Base-by-base conservation (phyloP, 225 moss, liverwort and hornwort genomes). In the Ulota crispa region DNA sequence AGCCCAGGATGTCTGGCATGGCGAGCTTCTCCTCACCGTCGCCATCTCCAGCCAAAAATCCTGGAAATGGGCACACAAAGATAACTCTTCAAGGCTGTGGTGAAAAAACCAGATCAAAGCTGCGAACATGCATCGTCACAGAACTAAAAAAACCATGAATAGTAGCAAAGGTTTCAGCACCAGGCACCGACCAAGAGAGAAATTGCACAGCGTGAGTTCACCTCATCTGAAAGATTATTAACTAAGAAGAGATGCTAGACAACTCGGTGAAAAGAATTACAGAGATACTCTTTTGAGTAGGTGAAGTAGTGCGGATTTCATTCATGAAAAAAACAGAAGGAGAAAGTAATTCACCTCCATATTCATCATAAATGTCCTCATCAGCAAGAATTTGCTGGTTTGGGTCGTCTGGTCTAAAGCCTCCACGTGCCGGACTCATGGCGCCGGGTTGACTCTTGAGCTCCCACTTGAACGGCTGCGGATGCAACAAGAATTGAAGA, bases 351-450 rank as follows among this genome's bases (percentile, higher is more conserved):
- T 59, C 77, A 93, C 96, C 96, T 86, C 99, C 99, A 87, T 96
- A 99, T 84, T 99, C 99, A 83, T 99, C 99, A 73, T 94, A 99
- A 64, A 99, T 99, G 50, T 99, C 96, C 77, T 96, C 96, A 81
- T 97, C 95, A 28, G 99, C 92, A 86, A 99, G 96, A 79, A 99
- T 99, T 77, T 99, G 99, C 86, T 99, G 99, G 83, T 99, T 99
- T 37, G 99, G 96, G 75, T 99, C 88, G 78, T 99, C 94, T 74
- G 93, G 90, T 85, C 89, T 88, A 66, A 95, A 99, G 72, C 99
- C 99, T 80, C 99, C 99, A 41, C 99, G 91, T 24, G 99, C 96
- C 70, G 99, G 99, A 87, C 99, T 99, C 82, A 99, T 86, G 16
- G 90, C 94, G 78, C 95, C 99, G 67, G 96, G 96, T 80, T 92